Conservation (phyloP, 345 rosid genomes). For the Populus simonii region DNA sequence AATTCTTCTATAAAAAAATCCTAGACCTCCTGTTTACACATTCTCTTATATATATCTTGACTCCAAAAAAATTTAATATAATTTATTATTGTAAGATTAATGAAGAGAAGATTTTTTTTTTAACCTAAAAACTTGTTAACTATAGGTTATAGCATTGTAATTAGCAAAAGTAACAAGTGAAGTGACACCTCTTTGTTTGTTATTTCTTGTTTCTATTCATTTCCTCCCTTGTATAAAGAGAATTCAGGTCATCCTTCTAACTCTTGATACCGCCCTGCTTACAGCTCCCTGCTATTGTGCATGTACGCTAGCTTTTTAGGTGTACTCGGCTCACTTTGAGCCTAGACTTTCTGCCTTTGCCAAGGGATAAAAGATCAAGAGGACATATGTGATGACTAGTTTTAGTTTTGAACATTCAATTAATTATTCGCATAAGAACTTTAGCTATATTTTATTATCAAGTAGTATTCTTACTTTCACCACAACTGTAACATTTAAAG, state of each 20-base stretch:
- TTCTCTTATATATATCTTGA: background rate
- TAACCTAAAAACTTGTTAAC: constrained; percentile 12
- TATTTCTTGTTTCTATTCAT: constrained; percentile 15
- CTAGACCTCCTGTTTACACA: background rate
- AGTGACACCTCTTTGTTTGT: constrained; percentile 39
- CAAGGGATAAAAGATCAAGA: no score
- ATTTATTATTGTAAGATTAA: background rate
- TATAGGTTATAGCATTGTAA: constrained; percentile 57
- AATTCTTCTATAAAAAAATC: background rate
- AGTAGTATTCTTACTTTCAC: background rate
- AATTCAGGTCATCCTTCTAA: constrained; percentile 19
- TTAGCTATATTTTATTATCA: background rate
- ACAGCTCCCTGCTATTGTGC: background rate
- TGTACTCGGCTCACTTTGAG: background rate
- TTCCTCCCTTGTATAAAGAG: background rate
- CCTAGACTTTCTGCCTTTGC: background rate
- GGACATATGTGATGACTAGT: background rate
- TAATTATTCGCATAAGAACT: background rate
- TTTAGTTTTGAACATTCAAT: background rate
- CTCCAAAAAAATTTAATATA: background rate
- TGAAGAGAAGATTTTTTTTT: background rate
- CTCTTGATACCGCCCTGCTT: background rate
- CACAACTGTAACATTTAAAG: no score
- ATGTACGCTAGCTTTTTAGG: background rate
- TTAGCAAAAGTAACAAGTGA: constrained; percentile 44